Base-by-base conservation (phyloP, 2,329 filamentous ascomycete species). In the Chrysosporium keratinophilum region DNA sequence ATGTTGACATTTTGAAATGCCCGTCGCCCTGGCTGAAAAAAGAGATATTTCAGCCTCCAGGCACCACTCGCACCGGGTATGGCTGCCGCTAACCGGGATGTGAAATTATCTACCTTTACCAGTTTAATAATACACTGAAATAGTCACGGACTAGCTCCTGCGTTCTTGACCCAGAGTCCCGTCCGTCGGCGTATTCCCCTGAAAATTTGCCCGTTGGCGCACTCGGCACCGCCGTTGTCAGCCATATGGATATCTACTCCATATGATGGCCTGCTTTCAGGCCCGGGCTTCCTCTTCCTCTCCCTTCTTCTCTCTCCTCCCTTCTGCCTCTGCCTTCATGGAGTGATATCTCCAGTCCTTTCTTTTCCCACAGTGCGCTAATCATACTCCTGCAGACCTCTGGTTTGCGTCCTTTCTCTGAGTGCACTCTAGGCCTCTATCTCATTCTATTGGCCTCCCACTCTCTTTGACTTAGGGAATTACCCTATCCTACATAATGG, bases 401-500 rank as follows among this genome's bases (percentile, higher is more conserved):
- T 68, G 73, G 74, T 76, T 75, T 78, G 76, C 75, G 76, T 80
- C 74, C 77, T 69, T 68, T 80, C 77, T 55, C 77, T 79, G 61
- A 63, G 62, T 63, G 60, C 41, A 31, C 37, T 52, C 34, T 59
- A 56, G 47, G 47, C 43, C 47, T 31, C 41, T 55, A 60, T 59
- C 58, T 68, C 68, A 62, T 67, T 66, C 66, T 59, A 62, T 68
- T 55, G 57, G 67, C 62, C 66, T 69, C 62, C 23, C 33, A 65
- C 68, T 44, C 12, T 52, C 44, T 4, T 35, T 43, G 20, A 17
- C 14, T 39, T 23, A 11, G 9, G 37, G 33, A 20, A 14, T 39
- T 7, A 33, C 37, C 12, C 4, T 5, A 5, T n/a, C 45, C 45
- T 7, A 14, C 15, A 63, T 51, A 50, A 57, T 55, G 57, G 54